Evolutionary conservation across 805 yeast species (phyloP).

Genomic region (Pichia cabralensis): DNA sequence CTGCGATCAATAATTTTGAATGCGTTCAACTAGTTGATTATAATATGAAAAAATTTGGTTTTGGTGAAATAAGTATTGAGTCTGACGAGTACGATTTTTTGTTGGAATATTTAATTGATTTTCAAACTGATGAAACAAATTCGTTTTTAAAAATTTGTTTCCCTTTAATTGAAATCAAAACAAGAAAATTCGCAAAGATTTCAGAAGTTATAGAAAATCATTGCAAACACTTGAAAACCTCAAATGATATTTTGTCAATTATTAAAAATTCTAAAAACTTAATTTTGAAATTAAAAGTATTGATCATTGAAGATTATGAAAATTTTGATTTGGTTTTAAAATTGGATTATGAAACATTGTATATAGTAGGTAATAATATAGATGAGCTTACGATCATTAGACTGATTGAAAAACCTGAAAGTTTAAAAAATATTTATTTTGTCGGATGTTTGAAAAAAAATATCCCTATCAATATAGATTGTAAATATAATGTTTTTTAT

Average conservation of each 20-base stretch:
- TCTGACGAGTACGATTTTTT: conserved; percentile 9
- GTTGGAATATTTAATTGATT: conserved; percentile 6
- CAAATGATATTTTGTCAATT: conserved; percentile 8
- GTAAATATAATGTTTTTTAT: conserved; percentile 1
- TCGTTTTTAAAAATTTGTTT: conserved; percentile 6
- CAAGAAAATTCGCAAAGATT: conserved; percentile 9
- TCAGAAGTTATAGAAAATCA: conserved; percentile 7
- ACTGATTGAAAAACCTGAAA: conserved; percentile 1
- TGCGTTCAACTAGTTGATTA: no score
- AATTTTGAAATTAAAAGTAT: conserved; percentile 4
- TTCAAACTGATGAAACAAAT: neutral
- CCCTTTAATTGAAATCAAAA: conserved; percentile 9
- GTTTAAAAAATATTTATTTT: conserved; percentile 7
- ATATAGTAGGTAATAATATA: conserved; percentile 10
- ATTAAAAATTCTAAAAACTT: conserved; percentile 7
- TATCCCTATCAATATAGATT: conserved; percentile 1
- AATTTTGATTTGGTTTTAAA: conserved; percentile 9
- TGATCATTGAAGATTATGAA: conserved; percentile 10
- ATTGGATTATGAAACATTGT: conserved; percentile 7
- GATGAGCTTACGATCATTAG: conserved; percentile 3
- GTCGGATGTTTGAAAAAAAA: conserved; percentile 6
- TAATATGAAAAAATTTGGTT: no score
- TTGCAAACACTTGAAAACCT: conserved; percentile 5
- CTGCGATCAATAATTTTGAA: no score
- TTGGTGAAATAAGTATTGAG: conserved; percentile 7